Evolutionary conservation across 768 basidiomycete genomes (phyloP), one percentile per base, ranked within the genome.

Genomic region (Mycena galopus): DNA sequence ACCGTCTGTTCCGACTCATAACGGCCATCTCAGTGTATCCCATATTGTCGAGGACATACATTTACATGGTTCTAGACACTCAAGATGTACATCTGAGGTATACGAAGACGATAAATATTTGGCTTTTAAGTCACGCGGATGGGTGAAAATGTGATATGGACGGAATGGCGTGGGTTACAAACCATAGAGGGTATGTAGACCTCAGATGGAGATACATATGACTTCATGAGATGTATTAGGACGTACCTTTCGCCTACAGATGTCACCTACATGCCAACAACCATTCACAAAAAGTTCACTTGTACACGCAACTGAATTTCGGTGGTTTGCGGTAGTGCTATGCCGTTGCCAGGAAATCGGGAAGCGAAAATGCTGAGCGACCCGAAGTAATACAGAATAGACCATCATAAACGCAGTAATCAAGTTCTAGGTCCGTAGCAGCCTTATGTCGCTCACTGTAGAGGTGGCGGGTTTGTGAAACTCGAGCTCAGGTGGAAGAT

Each of bases 401-500:
- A 27, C 11, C n/a, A 21, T 62, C n/a, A 8, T 62, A 2, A 62
- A 62, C 11, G 55, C 30, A 56, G 19, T 32, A 10, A 56, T 56
- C 30, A 56, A 56, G 30, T 56, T 56, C 55, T 56, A 56, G 3
- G 17, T 56, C 55, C 16, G 55, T 56, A 56, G 55, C 55, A 56
- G 55, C 55, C 55, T 56, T 56, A 19, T 56, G 32, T 56, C 32
- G 30, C 55, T 27, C 25, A 25, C 25, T 51, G 50, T 51, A 51
- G 50, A 51, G 50, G 50, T 51, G 50, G 50, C 50, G 16, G 55
- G 55, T n/a, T 56, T 56, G 55, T 56, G 55, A 56, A 56, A 56
- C 55, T 56, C 30, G 21, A 30, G 55, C 29, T 56, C 30, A 56
- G 55, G 55, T 11, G 11, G n/a, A 56, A 56, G 55, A 56, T 56